These are phyloP conservation scores for Ogataea paraovalis DNA, from an alignment of 805 yeast species.

Conservation along the genomic window DNA sequence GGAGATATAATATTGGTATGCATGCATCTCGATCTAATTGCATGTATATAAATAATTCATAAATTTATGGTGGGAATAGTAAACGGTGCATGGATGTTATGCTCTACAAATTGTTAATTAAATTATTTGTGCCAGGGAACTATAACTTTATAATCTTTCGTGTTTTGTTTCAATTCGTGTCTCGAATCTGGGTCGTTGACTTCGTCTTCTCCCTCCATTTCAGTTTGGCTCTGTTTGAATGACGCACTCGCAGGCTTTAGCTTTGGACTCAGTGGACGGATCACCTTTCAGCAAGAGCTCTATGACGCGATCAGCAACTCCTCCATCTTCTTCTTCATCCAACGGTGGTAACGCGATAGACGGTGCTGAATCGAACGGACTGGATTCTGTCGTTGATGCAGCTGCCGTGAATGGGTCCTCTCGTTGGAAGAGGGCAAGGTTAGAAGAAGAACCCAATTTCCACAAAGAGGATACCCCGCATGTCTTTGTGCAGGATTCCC, in stretches of 20 bases:
- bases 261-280: conserved; percentile 6
- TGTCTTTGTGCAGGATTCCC: conserved; percentile 17
- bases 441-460: neutral
- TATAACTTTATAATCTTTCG: too few species aligned
- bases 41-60: too few species aligned
- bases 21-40: too few species aligned
- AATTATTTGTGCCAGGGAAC: too few species aligned
- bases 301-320: conserved; percentile 8
- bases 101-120: too few species aligned
- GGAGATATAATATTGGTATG: too few species aligned
- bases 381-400: too few species aligned
- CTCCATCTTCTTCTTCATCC: conserved; percentile 1
- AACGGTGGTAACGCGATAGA: neutral
- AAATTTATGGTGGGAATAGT: too few species aligned
- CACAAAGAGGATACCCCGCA: conserved; percentile 8
- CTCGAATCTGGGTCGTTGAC: too few species aligned
- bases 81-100: too few species aligned
- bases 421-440: neutral
- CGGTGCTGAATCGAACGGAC: neutral
- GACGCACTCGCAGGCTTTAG: neutral
- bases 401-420: too few species aligned
- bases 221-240: neutral
- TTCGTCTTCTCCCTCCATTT: neutral
- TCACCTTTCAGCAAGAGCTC: conserved; percentile 3
- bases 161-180: too few species aligned